These are phyloP conservation scores for Aspergillus funiculosus DNA, from an alignment of 495 filamentous ascomycete genomes.

Conservation along the genomic window DNA sequence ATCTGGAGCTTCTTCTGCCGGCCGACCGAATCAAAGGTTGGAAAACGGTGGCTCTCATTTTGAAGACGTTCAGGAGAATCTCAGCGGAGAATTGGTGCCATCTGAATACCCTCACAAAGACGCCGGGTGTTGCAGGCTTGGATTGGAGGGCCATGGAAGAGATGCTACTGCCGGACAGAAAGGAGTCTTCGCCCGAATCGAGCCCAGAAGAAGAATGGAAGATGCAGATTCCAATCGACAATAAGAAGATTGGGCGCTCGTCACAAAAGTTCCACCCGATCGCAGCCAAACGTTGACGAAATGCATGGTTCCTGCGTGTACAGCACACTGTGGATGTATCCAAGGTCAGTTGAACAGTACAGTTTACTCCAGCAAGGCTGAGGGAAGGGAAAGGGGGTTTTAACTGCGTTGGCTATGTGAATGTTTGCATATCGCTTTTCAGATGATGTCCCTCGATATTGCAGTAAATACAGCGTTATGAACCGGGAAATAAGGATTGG, in stretches of 20 bases:
- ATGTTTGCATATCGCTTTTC: too few relatives aligned
- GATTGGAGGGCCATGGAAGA: conserved; percentile 21
- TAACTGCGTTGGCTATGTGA: too few relatives aligned
- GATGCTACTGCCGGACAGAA: conserved; percentile 2
- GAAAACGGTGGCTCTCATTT: conserved; percentile 29
- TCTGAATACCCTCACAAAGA: conserved; percentile 13
- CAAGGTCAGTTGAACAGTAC: too few relatives aligned
- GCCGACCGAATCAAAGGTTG: conserved; percentile 19
- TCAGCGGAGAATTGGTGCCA: conserved; percentile 20
- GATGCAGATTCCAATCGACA: conserved; percentile 2
- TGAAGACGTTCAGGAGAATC: conserved; percentile 28
- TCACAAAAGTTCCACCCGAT: too few relatives aligned
- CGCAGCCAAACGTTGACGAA: background rate
- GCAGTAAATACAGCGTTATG: too few relatives aligned
- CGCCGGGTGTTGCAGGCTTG: conserved; percentile 18
- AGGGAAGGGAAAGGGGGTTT: too few relatives aligned
- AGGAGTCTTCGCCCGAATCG: background rate
- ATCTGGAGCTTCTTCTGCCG: conserved; percentile 23
- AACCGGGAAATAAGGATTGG: too few relatives aligned
- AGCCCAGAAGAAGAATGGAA: background rate
- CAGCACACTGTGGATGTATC: too few relatives aligned
- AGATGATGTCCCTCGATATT: too few relatives aligned
- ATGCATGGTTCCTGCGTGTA: too few relatives aligned
- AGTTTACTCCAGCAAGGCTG: too few relatives aligned
- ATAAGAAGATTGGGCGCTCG: too few relatives aligned